Base-by-base conservation (phyloP, 1,284 basidiomycete species). In the Ustilago curta region DNA sequence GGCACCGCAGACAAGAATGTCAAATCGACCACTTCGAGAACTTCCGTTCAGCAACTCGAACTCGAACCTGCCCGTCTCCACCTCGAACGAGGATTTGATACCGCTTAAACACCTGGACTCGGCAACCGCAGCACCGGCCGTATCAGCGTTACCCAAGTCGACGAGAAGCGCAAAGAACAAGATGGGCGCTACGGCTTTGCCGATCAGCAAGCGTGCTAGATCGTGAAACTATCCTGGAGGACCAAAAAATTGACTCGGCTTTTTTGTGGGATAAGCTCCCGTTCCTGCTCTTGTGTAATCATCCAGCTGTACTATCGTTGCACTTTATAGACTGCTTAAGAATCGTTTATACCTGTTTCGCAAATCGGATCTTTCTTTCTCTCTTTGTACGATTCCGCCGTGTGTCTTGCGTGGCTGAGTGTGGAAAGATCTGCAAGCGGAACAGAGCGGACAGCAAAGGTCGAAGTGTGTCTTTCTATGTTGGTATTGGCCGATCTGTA, bases 131-230 rank as follows among this genome's bases (percentile, higher is more conserved):
- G 19, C 40, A 6, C 14, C 51, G 18, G 16, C 23, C 50, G 53
- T 48, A 21, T 55, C 64, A 14, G 59, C 47, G 1, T 12, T 59
- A 31, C 51, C 63, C 18, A 69, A 61, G 27, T 37, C 35, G 14
- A 42, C 52, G 4, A 50, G 66, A 29, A 60, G 58, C 40, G 60
- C 64, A 11, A 73, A 73, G 31, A 73, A 73, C 58, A 73, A 73
- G 49, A 61, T 69, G 31, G 9, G 58, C 9, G 54, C 70, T 11
- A 58, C 61, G 1, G 62, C 65, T 8, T 25, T 76, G 25, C 70
- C 70, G 4, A 50, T 61, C 6, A 68, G 65, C 57, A 76, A 66
- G 37, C 59, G 73, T 18, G 73, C 64, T 14, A 56, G 69, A 27
- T 76, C 64, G 23, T 72, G 35, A 50, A 2, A 25, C n/a, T 4